phyloP scores from a whole-genome alignment of 345 rosid genomes.

The Citrus medica region DNA sequence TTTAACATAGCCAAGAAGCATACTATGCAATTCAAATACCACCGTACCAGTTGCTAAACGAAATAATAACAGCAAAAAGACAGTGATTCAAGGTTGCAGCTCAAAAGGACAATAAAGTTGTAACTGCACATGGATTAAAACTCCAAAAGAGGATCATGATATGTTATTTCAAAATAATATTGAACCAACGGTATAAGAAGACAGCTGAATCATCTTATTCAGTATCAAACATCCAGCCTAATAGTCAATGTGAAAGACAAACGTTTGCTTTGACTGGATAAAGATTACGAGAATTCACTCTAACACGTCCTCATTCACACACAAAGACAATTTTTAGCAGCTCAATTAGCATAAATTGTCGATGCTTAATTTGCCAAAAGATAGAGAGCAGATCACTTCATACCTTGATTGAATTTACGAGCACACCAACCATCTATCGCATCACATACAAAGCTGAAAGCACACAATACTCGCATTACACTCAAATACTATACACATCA shows the following conservation, averaged over 20 bases:
- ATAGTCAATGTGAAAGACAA: no score
- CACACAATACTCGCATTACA: slow-evolving; percentile 2
- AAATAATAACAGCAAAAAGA: not conserved
- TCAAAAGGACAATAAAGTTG: not conserved
- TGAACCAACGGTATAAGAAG: no score
- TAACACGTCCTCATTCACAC: not conserved
- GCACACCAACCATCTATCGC: slow-evolving; percentile 96
- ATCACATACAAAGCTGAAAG: slow-evolving; percentile 90
- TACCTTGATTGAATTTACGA: slow-evolving; percentile 95
- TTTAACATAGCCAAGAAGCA: slow-evolving; percentile 2
- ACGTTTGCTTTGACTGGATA: not conserved
- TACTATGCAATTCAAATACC: not conserved
- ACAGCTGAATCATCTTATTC: no score
- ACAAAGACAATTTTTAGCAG: not conserved
- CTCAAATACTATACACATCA: not conserved
- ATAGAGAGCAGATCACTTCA: not conserved
- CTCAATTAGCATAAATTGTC: not conserved
- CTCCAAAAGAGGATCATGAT: no score
- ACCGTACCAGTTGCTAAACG: not conserved
- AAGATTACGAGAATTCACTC: not conserved
- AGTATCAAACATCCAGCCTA: no score
- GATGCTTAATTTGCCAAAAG: not conserved
- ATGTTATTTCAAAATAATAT: no score
- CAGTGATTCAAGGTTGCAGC: not conserved
- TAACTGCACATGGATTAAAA: no score